phyloP scores from a whole-genome alignment of 768 basidiomycete genomes.

The Paxillus rubicundulus region DNA sequence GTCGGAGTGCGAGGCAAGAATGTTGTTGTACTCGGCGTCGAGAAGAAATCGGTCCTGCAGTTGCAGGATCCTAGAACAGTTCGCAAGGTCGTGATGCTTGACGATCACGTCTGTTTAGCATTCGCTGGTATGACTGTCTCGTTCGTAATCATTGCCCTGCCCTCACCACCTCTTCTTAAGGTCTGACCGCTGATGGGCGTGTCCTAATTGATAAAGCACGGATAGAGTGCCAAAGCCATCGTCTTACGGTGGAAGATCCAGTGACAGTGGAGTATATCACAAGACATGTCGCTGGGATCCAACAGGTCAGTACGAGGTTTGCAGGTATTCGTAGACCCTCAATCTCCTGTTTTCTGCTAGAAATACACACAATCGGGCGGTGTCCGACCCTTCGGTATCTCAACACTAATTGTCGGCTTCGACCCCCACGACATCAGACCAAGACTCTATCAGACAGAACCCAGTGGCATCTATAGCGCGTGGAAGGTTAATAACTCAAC shows the following conservation, averaged over 20 bases:
- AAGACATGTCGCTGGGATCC: constrained; percentile 96
- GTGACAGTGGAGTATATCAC: constrained; percentile 99
- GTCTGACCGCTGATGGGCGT: constrained; percentile 95
- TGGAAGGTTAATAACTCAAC: constrained; percentile 79
- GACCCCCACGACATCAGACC: constrained; percentile 89
- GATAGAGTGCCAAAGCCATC: constrained; percentile 96
- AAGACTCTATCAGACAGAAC: constrained; percentile 94
- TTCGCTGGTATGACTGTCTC: constrained; percentile 78
- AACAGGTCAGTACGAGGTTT: constrained; percentile 63
- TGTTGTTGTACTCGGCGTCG: constrained; percentile 94
- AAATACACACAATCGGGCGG: constrained; percentile 98
- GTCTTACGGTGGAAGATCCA: constrained; percentile 96
- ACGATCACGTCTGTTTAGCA: constrained; percentile 95
- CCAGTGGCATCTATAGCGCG: constrained; percentile 95
- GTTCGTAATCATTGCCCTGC: constrained; percentile 3
- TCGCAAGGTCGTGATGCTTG: constrained; percentile 96
- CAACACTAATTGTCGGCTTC: constrained; percentile 94
- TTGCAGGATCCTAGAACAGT: constrained; percentile 98
- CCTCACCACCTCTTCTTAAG: constrained; percentile 40
- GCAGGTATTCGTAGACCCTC: background rate
- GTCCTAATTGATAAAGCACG: constrained; percentile 98
- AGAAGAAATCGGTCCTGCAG: constrained; percentile 98
- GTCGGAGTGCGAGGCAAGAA: constrained; percentile 95
- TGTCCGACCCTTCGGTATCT: constrained; percentile 97
- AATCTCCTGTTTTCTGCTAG: constrained; percentile 37